Evolutionary conservation across 805 yeast genomes (phyloP).

Genomic region (Wickerhamomyces ciferrii): DNA sequence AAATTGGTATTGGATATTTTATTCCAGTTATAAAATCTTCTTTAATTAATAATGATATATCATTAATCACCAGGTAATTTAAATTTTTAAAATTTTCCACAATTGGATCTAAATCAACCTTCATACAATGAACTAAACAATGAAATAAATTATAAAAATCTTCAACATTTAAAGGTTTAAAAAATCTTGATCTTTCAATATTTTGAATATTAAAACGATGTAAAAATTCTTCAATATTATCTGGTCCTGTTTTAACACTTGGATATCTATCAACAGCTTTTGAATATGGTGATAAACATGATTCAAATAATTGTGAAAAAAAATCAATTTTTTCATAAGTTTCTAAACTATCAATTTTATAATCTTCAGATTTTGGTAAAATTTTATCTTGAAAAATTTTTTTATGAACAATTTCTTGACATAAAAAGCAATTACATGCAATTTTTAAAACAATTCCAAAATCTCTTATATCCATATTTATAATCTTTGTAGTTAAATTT

Average conservation of each 20-base stretch:
- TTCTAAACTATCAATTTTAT: constrained; percentile 18
- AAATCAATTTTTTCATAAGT: constrained; percentile 29
- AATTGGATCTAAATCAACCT: constrained; percentile 29
- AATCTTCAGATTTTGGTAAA: constrained; percentile 25
- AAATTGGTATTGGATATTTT: constrained; percentile 29
- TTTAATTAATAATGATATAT: constrained; percentile 28
- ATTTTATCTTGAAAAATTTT: constrained; percentile 29
- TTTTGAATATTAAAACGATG: constrained; percentile 20
- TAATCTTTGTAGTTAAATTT: constrained; percentile 8
- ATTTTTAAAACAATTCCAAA: constrained; percentile 9
- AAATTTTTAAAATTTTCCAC: constrained; percentile 26
- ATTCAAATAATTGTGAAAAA: constrained; percentile 28
- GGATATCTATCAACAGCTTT: constrained; percentile 39
- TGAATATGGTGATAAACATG: constrained; percentile 34
- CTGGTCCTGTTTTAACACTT: constrained; percentile 35
- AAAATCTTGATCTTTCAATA: constrained; percentile 10
- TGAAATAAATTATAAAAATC: constrained; percentile 31
- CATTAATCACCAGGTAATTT: constrained; percentile 33
- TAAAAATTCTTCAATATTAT: constrained; percentile 26
- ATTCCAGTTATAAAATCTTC: constrained; percentile 14
- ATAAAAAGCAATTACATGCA: constrained; percentile 15
- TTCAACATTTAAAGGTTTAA: constrained; percentile 22
- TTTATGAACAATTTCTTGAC: constrained; percentile 20
- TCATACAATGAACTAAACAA: constrained; percentile 32
- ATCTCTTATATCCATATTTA: constrained; percentile 14